These are phyloP conservation scores for Tetrahymena malaccensis DNA, from an alignment of 73 alveolate species.

Conservation along the genomic window DNA sequence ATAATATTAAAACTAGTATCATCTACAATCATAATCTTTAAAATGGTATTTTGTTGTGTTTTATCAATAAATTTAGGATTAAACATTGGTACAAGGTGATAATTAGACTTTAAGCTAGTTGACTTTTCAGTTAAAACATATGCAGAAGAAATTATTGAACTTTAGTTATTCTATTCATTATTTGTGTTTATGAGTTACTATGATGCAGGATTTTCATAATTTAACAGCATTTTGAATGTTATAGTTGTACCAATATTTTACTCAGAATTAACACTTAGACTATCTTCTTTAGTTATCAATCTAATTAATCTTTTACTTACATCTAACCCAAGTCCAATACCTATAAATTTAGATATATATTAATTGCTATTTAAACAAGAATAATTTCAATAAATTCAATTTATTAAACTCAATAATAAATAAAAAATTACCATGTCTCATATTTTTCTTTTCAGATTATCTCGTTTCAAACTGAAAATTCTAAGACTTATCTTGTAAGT, in stretches of 20 bases:
- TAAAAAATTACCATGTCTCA: neutral
- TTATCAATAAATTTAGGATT: neutral
- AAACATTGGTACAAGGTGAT: neutral
- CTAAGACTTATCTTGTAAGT: neutral
- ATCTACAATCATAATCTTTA: neutral
- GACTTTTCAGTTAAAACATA: neutral
- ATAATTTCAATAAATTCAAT: neutral
- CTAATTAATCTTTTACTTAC: neutral
- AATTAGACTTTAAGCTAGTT: neutral
- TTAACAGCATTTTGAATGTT: neutral
- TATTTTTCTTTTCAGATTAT: neutral
- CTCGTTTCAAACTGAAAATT: neutral
- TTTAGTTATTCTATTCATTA: neutral
- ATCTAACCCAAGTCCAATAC: neutral
- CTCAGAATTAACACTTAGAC: neutral
- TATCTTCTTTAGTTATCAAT: neutral
- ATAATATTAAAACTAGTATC: neutral
- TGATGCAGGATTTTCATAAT: neutral
- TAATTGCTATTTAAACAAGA: neutral
- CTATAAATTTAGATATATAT: neutral
- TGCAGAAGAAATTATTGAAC: neutral
- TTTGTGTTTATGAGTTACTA: neutral
- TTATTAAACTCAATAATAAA: neutral
- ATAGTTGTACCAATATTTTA: neutral
- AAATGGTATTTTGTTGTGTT: neutral